Conservation (phyloP, 257 asterid genomes). For the Solanum paucissectum region DNA sequence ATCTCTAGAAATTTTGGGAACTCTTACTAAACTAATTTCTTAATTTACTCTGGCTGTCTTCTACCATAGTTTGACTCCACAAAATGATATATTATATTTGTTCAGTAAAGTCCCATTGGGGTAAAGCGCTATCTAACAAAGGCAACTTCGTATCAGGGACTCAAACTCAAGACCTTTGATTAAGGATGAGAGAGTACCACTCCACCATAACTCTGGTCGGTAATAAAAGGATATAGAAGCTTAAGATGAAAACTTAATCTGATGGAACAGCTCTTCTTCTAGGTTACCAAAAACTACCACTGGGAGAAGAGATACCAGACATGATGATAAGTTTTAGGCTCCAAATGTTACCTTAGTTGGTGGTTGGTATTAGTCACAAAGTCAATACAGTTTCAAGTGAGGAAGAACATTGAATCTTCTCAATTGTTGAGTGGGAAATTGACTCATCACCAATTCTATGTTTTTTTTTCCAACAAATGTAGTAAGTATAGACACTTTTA, state of each 20-base stretch:
- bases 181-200: background rate
- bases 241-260: background rate
- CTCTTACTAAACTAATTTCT: background rate
- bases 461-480: background rate
- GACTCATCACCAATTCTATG: background rate
- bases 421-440: background rate
- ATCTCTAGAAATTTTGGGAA: background rate
- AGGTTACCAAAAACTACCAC: background rate
- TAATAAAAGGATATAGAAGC: no score
- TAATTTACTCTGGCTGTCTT: background rate
- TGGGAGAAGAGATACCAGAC: background rate
- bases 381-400: background rate
- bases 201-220: background rate
- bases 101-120: background rate
- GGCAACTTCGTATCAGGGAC: fast-evolving
- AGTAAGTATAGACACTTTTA: background rate
- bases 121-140: background rate
- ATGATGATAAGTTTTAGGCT: background rate
- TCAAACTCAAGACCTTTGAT: no score
- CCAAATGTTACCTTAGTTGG: background rate
- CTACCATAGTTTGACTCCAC: background rate
- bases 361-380: background rate
- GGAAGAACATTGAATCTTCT: background rate
- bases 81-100: background rate
- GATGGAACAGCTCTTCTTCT: background rate